A percentile compares a stretch with the other conserved stretches of the same genome.
Evolutionary conservation across 768 basidiomycete species (phyloP).

Genomic region (Boletus subparvulus): DNA sequence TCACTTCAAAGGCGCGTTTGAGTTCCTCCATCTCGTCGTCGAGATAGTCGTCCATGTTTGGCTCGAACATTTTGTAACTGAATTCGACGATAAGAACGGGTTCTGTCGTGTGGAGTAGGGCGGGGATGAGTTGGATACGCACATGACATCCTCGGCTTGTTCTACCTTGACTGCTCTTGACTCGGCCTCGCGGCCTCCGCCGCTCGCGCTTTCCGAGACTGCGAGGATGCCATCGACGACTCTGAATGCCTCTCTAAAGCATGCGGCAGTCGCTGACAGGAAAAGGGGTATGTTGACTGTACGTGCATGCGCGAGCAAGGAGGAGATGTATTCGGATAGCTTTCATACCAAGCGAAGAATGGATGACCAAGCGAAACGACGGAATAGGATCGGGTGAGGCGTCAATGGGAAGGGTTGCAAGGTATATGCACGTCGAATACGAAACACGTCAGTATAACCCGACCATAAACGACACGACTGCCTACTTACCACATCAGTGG

Average conservation of each 20-base stretch:
- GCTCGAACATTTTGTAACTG: constrained; percentile 93
- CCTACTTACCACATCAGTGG: constrained; percentile 75
- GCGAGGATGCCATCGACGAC: constrained; percentile 76
- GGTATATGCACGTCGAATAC: not conserved
- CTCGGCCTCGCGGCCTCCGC: constrained; percentile 6
- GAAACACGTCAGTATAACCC: not conserved
- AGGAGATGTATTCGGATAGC: constrained; percentile 85
- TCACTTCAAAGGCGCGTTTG: constrained; percentile 68
- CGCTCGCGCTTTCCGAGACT: constrained; percentile 38
- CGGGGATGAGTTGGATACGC: constrained; percentile 28
- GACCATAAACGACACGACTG: not conserved
- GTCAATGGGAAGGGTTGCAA: not conserved
- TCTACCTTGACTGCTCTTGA: constrained; percentile 40
- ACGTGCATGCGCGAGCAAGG: constrained; percentile 75
- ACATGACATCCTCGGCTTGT: constrained; percentile 84
- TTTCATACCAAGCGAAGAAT: constrained; percentile 28
- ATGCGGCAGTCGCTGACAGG: constrained; percentile 84
- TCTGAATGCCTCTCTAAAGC: constrained; percentile 84
- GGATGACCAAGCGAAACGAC: not conserved
- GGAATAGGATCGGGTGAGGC: not conserved
- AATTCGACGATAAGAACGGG: not conserved
- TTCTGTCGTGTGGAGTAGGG: constrained; percentile 1
- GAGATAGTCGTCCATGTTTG: constrained; percentile 96
- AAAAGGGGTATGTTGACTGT: constrained; percentile 70
- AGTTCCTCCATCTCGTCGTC: constrained; percentile 88